These are phyloP conservation scores for Dipodascus albidus DNA, from an alignment of 805 yeast species.

Conservation along the genomic window DNA sequence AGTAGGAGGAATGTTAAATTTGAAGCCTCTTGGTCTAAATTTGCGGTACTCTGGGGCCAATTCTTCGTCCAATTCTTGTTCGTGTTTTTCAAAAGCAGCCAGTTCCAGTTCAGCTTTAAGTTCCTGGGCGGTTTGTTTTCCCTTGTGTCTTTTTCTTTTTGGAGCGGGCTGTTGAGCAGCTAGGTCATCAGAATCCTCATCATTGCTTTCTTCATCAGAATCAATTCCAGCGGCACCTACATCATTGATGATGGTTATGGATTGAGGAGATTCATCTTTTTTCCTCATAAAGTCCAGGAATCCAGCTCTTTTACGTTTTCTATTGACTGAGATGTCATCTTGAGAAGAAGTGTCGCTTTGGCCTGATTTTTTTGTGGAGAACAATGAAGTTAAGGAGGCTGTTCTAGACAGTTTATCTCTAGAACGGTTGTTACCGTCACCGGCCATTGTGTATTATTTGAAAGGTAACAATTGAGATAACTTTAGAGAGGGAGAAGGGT, in stretches of 20 bases:
- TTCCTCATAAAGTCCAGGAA: slow-evolving; percentile 1
- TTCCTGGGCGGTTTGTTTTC: slow-evolving; percentile 2
- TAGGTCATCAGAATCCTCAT: neutral
- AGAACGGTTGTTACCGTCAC: neutral
- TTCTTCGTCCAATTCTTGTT: slow-evolving; percentile 47
- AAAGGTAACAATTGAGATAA: too few relatives aligned
- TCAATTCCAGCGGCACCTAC: neutral
- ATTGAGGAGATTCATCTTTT: neutral
- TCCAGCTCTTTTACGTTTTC: neutral
- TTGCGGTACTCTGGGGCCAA: slow-evolving; percentile 62
- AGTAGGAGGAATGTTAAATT: slow-evolving; percentile 69
- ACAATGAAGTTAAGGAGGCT: neutral
- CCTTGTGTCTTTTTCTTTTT: slow-evolving; percentile 1
- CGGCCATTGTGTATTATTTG: too few relatives aligned
- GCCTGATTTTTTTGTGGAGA: neutral
- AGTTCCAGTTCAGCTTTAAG: slow-evolving; percentile 17
- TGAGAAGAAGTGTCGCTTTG: neutral
- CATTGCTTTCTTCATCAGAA: neutral
- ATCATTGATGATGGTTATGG: neutral
- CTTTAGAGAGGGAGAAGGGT: too few relatives aligned
- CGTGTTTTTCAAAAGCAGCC: slow-evolving; percentile 32
- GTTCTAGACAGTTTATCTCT: neutral
- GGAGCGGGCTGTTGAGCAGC: neutral
- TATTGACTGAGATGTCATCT: neutral
- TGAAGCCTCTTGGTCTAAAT: slow-evolving; percentile 70